phyloP scores from a whole-genome alignment of 805 yeast genomes.

The Kazachstania africana region DNA sequence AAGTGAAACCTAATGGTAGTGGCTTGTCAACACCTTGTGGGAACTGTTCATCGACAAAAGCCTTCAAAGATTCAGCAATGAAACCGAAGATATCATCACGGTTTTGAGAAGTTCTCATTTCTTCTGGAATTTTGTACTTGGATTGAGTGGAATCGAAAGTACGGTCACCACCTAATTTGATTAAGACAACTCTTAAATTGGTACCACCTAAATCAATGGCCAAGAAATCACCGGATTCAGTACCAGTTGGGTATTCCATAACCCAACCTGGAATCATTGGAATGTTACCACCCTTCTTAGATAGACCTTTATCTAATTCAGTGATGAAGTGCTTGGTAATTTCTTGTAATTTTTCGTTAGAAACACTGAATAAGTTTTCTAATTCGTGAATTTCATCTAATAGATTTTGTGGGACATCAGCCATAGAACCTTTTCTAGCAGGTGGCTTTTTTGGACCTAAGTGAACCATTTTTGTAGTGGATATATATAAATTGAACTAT shows the following conservation, averaged over 20 bases:
- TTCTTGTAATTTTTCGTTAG: constrained; percentile 45
- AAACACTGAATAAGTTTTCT: constrained; percentile 52
- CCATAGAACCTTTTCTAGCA: constrained; percentile 57
- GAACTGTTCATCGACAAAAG: constrained; percentile 54
- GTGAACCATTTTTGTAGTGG: constrained; percentile 52
- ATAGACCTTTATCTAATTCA: constrained; percentile 75
- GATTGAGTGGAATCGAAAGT: constrained; percentile 80
- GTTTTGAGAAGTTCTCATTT: constrained; percentile 65
- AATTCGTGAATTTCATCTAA: constrained; percentile 44
- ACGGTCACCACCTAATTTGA: constrained; percentile 70
- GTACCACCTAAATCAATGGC: constrained; percentile 98
- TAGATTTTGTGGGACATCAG: constrained; percentile 56
- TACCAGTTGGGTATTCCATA: constrained; percentile 83
- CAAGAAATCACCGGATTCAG: constrained; percentile 77
- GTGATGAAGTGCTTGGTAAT: constrained; percentile 65
- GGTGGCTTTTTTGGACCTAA: constrained; percentile 79
- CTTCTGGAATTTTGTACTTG: constrained; percentile 68
- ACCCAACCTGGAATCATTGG: constrained; percentile 99
- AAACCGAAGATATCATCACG: constrained; percentile 69
- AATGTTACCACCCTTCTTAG: constrained; percentile 67
- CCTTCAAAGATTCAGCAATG: constrained; percentile 69
- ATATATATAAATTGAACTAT: not conserved
- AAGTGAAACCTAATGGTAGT: constrained; percentile 86
- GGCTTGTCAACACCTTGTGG: constrained; percentile 54
- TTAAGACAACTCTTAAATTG: constrained; percentile 84